Evolutionary conservation across 129 eudicot genomes (phyloP).

Genomic region (Flaveria brownii): DNA sequence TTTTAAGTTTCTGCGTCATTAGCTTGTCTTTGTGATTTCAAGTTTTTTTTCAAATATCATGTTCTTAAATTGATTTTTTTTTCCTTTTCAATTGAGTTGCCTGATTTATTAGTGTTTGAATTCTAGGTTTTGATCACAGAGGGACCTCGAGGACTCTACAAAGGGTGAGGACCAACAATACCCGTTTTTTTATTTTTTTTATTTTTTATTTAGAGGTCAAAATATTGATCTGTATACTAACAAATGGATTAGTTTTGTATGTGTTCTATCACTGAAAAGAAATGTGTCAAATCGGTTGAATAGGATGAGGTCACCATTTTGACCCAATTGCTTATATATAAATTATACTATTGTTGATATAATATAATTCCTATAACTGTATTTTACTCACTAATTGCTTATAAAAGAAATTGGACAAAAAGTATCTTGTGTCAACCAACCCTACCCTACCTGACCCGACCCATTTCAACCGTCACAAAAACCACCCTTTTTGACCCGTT

Average conservation of each 20-base stretch:
- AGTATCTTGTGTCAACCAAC: not conserved
- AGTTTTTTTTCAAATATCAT: not conserved
- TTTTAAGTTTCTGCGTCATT: not conserved
- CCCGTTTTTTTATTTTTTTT: not conserved
- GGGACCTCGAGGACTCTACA: constrained; percentile 91
- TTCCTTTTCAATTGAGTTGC: constrained; percentile 2
- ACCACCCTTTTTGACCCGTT: constrained; percentile 1
- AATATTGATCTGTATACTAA: not conserved
- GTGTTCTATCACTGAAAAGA: constrained; percentile 1
- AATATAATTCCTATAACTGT: not conserved
- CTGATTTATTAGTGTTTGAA: constrained; percentile 4
- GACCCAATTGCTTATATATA: not conserved
- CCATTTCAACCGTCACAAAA: not conserved
- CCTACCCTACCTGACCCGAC: not conserved
- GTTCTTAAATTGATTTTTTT: not conserved
- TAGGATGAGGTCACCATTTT: not conserved
- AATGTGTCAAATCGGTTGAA: not conserved
- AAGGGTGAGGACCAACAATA: constrained; percentile 66
- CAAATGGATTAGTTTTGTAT: not conserved
- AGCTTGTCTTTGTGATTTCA: not conserved
- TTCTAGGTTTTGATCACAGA: constrained; percentile 74
- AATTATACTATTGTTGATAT: not conserved
- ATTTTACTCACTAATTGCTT: not conserved
- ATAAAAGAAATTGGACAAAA: not conserved
- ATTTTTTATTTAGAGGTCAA: not conserved